Evolutionary conservation across 2,329 filamentous ascomycete genomes (phyloP).

Genomic region (Fusarium duplospermum): DNA sequence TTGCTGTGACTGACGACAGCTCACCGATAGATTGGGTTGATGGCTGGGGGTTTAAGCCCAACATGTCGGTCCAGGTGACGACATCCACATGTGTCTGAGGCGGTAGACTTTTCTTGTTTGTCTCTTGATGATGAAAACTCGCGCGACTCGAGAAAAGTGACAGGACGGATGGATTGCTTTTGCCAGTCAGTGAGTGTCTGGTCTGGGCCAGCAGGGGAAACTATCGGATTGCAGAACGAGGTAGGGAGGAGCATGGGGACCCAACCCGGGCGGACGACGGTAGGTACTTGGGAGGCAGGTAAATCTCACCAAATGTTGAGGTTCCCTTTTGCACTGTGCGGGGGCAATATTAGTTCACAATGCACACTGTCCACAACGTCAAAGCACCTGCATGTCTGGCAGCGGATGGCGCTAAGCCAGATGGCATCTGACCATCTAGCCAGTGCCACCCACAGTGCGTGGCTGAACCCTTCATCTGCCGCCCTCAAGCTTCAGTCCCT

Average conservation of each 20-base stretch:
- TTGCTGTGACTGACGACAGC: neutral
- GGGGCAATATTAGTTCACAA: neutral
- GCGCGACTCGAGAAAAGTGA: constrained; percentile 8
- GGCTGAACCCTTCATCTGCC: neutral
- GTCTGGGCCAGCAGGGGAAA: neutral
- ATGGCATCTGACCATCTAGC: constrained; percentile 3
- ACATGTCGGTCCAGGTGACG: constrained; percentile 27
- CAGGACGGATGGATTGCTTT: constrained; percentile 14
- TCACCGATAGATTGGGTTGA: constrained; percentile 28
- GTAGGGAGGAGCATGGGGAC: constrained; percentile 12
- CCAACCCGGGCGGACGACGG: neutral
- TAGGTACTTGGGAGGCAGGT: constrained; percentile 14
- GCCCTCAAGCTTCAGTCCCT: constrained; percentile 22
- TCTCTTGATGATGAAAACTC: constrained; percentile 5
- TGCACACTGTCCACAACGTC: neutral
- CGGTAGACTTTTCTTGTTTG: constrained; percentile 18
- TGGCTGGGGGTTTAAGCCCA: constrained; percentile 15
- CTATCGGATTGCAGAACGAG: constrained; percentile 15
- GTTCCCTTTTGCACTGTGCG: constrained; percentile 12
- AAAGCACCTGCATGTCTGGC: neutral
- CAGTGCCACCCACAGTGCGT: constrained; percentile 7
- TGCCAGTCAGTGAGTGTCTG: constrained; percentile 2
- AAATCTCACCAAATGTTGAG: neutral
- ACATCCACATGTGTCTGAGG: constrained; percentile 9
- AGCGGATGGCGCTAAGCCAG: neutral